Evolutionary conservation across 2,329 filamentous ascomycete genomes (phyloP), one percentile per base, ranked within the genome.

Genomic region (Neospermospora avenae): DNA sequence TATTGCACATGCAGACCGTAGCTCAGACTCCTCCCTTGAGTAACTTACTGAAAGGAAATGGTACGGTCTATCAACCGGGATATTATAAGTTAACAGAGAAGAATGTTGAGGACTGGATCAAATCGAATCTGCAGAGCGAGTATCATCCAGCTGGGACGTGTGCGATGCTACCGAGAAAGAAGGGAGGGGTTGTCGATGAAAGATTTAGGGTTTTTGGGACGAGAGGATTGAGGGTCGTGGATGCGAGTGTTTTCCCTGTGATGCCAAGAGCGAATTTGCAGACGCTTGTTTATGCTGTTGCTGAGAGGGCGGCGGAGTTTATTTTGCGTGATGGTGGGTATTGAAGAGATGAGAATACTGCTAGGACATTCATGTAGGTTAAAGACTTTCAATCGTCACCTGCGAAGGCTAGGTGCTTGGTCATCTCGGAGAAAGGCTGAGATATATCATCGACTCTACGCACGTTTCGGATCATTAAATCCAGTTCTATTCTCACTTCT

Each of bases 181-280:
- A 51, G 16, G 58, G 60, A 1, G 58, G 58, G 4, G 63, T 65
- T 25, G 58, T 65, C 6, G 60, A 65, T 52, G 22, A 51, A 8
- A 48, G 35, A 14, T 45, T 66, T 10, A 61, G 28, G 20, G 63
- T 65, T 5, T 61, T 61, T 41, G 63, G 64, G 7, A 49, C 46
- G 14, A 55, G 46, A 7, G 14, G 44, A 4, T 11, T 45, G 8
- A 41, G 53, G 16, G 20, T 55, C 34, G 16, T 45, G 6, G 53
- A 55, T 55, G 53, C 53, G 1, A 55, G 53, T 22, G 24, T 55
- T 2, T 25, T 44, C 11, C 53, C 53, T 3, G 5, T 55, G 2
- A 34, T 55, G 2, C 53, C 39, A 1, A n/a, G 24, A 28, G 42
- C 25, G 3, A 37, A 56, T 37, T 24, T 56, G 1, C 42, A 37